phyloP scores from a whole-genome alignment of 1,284 basidiomycete genomes.

The Amylostereum areolatum region DNA sequence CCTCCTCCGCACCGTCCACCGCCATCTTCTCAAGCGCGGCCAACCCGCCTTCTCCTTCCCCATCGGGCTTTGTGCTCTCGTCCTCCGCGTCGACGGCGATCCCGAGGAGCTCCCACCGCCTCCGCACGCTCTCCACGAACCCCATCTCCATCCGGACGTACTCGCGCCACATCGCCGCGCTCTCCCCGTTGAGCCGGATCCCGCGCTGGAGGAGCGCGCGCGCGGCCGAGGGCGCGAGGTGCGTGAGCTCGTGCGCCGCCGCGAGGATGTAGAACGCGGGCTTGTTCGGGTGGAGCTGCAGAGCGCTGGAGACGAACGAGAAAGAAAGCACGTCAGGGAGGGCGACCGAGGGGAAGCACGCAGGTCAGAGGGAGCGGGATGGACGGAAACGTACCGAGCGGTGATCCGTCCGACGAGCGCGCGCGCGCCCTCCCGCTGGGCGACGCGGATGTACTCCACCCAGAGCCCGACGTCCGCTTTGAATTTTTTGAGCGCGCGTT shows the following conservation, averaged over 20 bases:
- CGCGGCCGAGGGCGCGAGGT: slow-evolving; percentile 75
- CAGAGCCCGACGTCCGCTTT: slow-evolving; percentile 84
- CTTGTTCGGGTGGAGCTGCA: slow-evolving; percentile 81
- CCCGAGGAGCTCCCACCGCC: slow-evolving; percentile 78
- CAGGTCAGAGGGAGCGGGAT: no score
- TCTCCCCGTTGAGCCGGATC: slow-evolving; percentile 69
- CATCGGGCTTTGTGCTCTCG: no score
- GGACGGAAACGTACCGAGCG: slow-evolving; percentile 48
- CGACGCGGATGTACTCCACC: slow-evolving; percentile 84
- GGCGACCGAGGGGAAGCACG: no score
- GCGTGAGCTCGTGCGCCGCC: slow-evolving; percentile 80
- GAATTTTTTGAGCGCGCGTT: slow-evolving; percentile 86
- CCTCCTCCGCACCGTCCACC: slow-evolving; percentile 22
- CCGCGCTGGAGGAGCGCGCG: slow-evolving; percentile 84
- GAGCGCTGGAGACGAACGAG: slow-evolving; percentile 44
- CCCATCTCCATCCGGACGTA: slow-evolving; percentile 90
- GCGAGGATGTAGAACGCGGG: slow-evolving; percentile 82
- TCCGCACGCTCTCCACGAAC: slow-evolving; percentile 78
- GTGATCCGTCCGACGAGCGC: slow-evolving; percentile 76
- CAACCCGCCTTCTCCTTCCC: slow-evolving; percentile 20
- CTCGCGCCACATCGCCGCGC: slow-evolving; percentile 76
- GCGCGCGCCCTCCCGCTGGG: slow-evolving; percentile 74
- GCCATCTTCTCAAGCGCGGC: slow-evolving; percentile 11
- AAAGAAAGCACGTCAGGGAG: no score
- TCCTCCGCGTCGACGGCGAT: slow-evolving; percentile 40